Evolutionary conservation across 768 basidiomycete genomes (phyloP), one percentile per base, ranked within the genome.

Genomic region (Mycena belliarum): DNA sequence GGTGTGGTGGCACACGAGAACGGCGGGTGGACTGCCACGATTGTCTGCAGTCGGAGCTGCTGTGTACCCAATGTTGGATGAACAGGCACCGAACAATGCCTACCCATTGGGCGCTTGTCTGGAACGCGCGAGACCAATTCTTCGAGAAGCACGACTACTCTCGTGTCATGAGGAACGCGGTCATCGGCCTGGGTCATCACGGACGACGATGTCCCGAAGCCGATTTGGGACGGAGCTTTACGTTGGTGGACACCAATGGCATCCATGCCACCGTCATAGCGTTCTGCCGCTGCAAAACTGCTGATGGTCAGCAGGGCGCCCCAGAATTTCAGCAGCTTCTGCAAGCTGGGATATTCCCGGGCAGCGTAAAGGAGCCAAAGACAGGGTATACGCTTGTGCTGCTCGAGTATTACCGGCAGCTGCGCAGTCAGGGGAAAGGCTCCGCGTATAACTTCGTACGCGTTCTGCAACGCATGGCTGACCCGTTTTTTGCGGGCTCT

Each of bases 321-420:
- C 29, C 29, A 6, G 29, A 32, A 32, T 32, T 32, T 12, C 29
- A 32, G 29, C 29, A 32, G 29, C 29, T 32, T 12, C 29, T 32
- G 29, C 6, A 20, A 4, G 58, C 58, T 0, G 58, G 58, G 8
- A 54, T 59, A 3, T 59, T 59, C 38, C 57, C 57, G 8, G 57
- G 50, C 10, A 58, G 44, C 26, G 51, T 58, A 8, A 42, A 33
- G 43, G 44, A 58, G 2, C 58, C 58, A 1, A 59, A 59, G 47
- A 59, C 58, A 6, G 58, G 58, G 3, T 59, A 53, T n/a, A 53
- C 52, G 15, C 46, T 59, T n/a, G 14, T 11, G 1, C 32, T 59
- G 1, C 52, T 59, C 12, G 52, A 59, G 28, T 54, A 53, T 21
- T 49, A 53, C 42, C 45, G 33, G 2, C 29, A 59, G 41, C 21